A percentile compares a stretch with the other conserved stretches of the same genome.
These are phyloP conservation scores for Rhodofomes roseus DNA, from an alignment of 1,284 basidiomycete genomes.

Conservation along the genomic window DNA sequence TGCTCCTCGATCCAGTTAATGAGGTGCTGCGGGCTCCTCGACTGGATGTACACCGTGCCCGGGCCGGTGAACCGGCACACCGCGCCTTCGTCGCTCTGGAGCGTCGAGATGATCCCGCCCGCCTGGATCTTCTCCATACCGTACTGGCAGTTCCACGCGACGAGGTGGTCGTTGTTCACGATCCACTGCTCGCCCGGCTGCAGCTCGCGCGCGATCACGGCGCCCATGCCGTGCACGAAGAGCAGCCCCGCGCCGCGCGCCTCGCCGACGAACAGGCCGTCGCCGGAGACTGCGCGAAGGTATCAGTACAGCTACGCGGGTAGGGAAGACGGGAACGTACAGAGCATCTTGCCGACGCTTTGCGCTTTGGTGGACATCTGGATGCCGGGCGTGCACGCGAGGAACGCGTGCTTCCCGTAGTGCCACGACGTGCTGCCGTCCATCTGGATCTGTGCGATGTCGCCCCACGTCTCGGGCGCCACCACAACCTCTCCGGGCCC, in stretches of 20 bases:
- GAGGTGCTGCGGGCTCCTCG: slow-evolving; percentile 29
- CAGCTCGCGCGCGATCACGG: slow-evolving; percentile 27
- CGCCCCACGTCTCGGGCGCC: slow-evolving; percentile 33
- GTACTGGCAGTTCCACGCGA: slow-evolving; percentile 33
- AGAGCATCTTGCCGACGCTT: slow-evolving; percentile 27
- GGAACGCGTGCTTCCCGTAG: slow-evolving; percentile 30
- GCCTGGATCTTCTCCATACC: slow-evolving; percentile 30
- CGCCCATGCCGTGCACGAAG: slow-evolving; percentile 30
- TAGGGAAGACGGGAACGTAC: slow-evolving; percentile 15
- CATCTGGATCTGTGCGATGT: slow-evolving; percentile 28
- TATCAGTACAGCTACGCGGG: not conserved
- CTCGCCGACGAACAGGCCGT: slow-evolving; percentile 29
- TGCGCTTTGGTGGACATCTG: slow-evolving; percentile 25
- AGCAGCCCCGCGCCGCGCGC: slow-evolving; percentile 26
- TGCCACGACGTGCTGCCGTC: slow-evolving; percentile 27
- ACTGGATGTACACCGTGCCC: slow-evolving; percentile 30
- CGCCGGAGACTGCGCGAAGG: slow-evolving; percentile 26
- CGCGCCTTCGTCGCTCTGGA: slow-evolving; percentile 30
- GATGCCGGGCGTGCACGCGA: slow-evolving; percentile 26
- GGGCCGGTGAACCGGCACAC: slow-evolving; percentile 34
- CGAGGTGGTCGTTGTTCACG: slow-evolving; percentile 31
- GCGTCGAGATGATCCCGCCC: slow-evolving; percentile 25
- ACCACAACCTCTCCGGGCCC: slow-evolving; percentile 31
- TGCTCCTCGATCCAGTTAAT: slow-evolving; percentile 25
- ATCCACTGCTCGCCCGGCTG: slow-evolving; percentile 31